Percentiles rank a stretch among this genome's conserved stretches.
Evolutionary conservation across 1,284 basidiomycete genomes (phyloP).

Genomic region (Trichosporon sp.): DNA sequence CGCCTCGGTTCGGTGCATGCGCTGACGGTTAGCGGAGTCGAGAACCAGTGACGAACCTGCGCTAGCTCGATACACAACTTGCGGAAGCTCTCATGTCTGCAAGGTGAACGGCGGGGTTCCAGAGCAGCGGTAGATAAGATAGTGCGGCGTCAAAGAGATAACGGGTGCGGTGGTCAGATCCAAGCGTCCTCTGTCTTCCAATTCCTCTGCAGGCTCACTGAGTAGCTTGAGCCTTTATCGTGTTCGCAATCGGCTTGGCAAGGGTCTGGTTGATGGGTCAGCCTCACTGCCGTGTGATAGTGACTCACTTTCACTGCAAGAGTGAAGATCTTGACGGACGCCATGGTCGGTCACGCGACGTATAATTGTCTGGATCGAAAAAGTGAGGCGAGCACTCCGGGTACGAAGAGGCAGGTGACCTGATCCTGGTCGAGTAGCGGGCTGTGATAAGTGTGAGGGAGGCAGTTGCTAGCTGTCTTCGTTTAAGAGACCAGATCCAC

Average conservation of each 20-base stretch:
- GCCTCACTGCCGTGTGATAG: not conserved
- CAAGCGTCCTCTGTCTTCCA: not conserved
- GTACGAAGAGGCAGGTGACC: not conserved
- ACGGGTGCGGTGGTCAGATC: not conserved
- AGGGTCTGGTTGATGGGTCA: conserved; percentile 57
- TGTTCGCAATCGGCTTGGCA: conserved; percentile 75
- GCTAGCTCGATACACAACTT: conserved; percentile 70
- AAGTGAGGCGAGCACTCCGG: not conserved
- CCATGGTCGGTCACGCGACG: conserved; percentile 52
- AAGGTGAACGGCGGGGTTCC: not conserved
- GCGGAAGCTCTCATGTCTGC: conserved; percentile 73
- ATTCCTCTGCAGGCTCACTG: conserved; percentile 56
- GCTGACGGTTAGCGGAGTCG: conserved; percentile 22
- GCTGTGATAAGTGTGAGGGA: not conserved
- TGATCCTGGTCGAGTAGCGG: not conserved
- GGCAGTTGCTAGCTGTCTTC: not conserved
- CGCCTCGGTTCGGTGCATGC: conserved; percentile 72
- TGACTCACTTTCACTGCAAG: conserved; percentile 61
- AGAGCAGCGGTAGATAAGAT: not conserved
- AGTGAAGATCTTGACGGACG: conserved; percentile 63
- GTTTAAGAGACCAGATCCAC: not conserved
- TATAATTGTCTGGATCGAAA: not conserved
- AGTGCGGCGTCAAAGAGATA: not conserved
- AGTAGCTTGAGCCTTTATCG: conserved; percentile 69
- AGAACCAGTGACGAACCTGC: conserved; percentile 51